Base-by-base conservation (phyloP, 495 filamentous ascomycete genomes). In the Aspergillus biplanus region DNA sequence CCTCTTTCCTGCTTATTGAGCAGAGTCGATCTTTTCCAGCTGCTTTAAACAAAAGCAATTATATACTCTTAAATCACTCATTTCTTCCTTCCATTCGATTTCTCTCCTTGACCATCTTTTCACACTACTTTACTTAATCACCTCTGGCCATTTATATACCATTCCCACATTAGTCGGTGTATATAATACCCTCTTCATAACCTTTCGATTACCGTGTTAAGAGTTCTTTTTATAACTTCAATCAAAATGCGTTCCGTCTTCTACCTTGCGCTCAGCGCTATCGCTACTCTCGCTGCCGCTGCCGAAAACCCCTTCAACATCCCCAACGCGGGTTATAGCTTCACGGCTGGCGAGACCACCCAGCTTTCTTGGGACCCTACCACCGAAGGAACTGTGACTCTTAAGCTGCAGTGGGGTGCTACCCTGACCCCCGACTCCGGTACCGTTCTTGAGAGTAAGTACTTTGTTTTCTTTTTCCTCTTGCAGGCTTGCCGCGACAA, bases 331-430 rank as follows among this genome's bases (percentile, higher is more conserved):
- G 80, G 82, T 27, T 80, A 80, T 42, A 59, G 65, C 16, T 78
- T 87, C 67, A 76, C 73, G 4, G 81, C 82, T 21, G 87, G 87
- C 13, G 33, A 78, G 61, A 54, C 81, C 3, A 78, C 80, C 35
- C 83, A 80, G 16, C 69, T 90, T 49, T 80, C 59, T 32, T 90
- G 87, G 87, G 75, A 71, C 47, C 81, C 81, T 6, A 82, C 77
- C 49, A 84, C 83, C 58, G 61, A 56, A 39, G 82, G 83, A n/a
- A 80, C 82, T 33, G 76, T 89, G 15, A 78, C 79, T 8, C 71
- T 89, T 72, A 71, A 78, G 35, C 74, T 89, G 67, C 80, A 87
- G 62, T 78, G 70, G 60, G 86, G 86, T 18, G 59, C 70, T 5
- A 71, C 76, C 42, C 78, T 71, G 56, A 75, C 82, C 59, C 60